Evolutionary conservation across 2,329 filamentous ascomycete genomes (phyloP), one percentile per base, ranked within the genome.

Genomic region (Ramichloridium luteum): DNA sequence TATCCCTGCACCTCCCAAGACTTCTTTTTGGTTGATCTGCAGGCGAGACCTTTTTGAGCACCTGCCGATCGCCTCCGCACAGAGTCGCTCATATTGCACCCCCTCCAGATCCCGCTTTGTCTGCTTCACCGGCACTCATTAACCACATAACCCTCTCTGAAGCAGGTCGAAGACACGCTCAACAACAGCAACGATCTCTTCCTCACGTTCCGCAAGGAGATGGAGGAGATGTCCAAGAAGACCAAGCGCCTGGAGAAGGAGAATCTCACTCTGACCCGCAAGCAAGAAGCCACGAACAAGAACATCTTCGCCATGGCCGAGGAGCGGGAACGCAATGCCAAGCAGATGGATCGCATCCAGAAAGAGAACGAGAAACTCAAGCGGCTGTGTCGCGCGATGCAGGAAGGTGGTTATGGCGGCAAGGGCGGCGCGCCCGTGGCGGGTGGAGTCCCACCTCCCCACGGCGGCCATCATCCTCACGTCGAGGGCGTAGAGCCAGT

Each of bases 221-320:
- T 96, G 86, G 90, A 96, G 60, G 90, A 96, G 53, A 96, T 96
- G 86, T 93, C 86, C 1, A 94, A 94, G 64, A 96, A 96, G 64
- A 93, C 88, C 4, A 94, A 94, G 60, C 78, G 85, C 15, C 67
- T 98, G 32, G 90, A 98, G 57, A 93, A 93, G 60, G 90, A 98
- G 53, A 96, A 98, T 50, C 79, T 90, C 47, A 79, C 74, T 12
- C 70, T 93, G 31, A 93, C 84, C 44, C 75, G 88, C 34, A 93
- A 94, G 58, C 88, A 94, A 56, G 86, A 94, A 48, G 76, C 83
- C 28, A 92, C 86, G 15, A 90, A 90, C 50, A 78, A 82, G 44
- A 96, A 93, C 57, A 94, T 98, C 52, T 74, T 94, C 37, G 82
- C 90, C 52, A 93, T 96, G 88, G 90, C 88, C 3, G 85, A 94